Evolutionary conservation across 371 early-diverging fungal genomes (phyloP).

Genomic region (Syncephalastrum sp.): DNA sequence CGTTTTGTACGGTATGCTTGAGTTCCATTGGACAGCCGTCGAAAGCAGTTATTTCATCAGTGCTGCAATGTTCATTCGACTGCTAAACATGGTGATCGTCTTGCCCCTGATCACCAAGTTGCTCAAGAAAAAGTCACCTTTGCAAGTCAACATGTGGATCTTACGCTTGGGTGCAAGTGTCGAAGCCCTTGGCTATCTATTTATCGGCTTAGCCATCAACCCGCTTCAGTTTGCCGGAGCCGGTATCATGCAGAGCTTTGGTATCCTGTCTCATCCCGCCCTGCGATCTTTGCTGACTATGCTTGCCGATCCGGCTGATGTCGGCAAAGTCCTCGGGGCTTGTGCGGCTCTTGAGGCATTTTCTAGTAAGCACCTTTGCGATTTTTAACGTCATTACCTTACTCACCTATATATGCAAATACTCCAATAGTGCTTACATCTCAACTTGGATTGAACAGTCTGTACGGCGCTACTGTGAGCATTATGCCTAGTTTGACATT

Average conservation of each 20-base stretch:
- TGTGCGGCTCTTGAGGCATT: constrained; percentile 48
- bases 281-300: constrained; percentile 42
- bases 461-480: constrained; percentile 48
- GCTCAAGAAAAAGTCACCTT: constrained; percentile 7
- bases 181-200: constrained; percentile 29
- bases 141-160: constrained; percentile 46
- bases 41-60: constrained; percentile 42
- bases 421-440: constrained; percentile 27
- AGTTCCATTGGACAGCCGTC: constrained; percentile 44
- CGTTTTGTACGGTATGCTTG: constrained; percentile 45
- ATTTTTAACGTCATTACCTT: background rate
- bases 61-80: constrained; percentile 17
- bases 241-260: constrained; percentile 30
- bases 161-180: constrained; percentile 38
- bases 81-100: constrained; percentile 19
- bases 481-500: constrained; percentile 50
- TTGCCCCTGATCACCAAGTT: constrained; percentile 32
- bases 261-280: constrained; percentile 42
- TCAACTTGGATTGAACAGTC: constrained; percentile 31
- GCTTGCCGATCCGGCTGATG: constrained; percentile 44
- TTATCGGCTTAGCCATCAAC: constrained; percentile 23
- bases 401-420: background rate
- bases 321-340: constrained; percentile 52
- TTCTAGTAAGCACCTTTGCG: constrained; percentile 35
- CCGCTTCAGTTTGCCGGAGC: constrained; percentile 24